phyloP scores from a whole-genome alignment of 345 rosid species.

The Syzygium aromaticum region DNA sequence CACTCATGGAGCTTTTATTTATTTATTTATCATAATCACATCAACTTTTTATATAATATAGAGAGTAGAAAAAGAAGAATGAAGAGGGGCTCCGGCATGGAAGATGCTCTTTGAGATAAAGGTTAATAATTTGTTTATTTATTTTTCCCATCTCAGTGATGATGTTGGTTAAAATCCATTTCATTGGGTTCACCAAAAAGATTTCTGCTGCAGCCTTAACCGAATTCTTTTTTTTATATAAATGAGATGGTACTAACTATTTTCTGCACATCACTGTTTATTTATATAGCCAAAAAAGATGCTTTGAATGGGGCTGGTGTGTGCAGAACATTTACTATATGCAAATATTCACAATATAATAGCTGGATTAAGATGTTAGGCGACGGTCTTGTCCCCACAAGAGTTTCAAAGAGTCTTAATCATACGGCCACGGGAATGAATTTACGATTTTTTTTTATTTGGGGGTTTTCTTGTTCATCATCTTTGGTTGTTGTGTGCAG shows the following conservation, averaged over 20 bases:
- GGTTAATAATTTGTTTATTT: background rate
- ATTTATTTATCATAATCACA: background rate
- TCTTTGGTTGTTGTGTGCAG: background rate
- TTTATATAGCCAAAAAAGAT: slow-evolving; percentile 22
- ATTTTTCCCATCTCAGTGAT: background rate
- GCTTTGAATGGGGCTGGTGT: slow-evolving; percentile 30
- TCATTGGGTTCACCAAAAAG: slow-evolving; percentile 20
- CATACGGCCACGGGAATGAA: slow-evolving; percentile 11
- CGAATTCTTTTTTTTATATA: background rate
- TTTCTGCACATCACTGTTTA: slow-evolving; percentile 9
- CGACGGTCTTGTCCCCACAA: slow-evolving; percentile 25
- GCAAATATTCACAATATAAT: background rate
- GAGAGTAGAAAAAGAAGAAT: background rate
- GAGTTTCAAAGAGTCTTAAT: slow-evolving; percentile 19
- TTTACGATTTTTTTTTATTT: background rate
- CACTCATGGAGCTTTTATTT: background rate
- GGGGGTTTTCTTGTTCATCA: background rate
- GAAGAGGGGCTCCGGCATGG: slow-evolving; percentile 38
- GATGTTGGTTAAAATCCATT: slow-evolving; percentile 14
- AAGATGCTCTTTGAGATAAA: slow-evolving; percentile 16
- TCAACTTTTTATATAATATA: slow-evolving; percentile 5
- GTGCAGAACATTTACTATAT: slow-evolving; percentile 5
- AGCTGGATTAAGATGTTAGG: slow-evolving; percentile 10
- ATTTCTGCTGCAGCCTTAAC: slow-evolving; percentile 17
- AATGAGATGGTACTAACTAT: background rate